Conservation (phyloP, 2,329 filamentous ascomycete species). For the Epichloe elymi region DNA sequence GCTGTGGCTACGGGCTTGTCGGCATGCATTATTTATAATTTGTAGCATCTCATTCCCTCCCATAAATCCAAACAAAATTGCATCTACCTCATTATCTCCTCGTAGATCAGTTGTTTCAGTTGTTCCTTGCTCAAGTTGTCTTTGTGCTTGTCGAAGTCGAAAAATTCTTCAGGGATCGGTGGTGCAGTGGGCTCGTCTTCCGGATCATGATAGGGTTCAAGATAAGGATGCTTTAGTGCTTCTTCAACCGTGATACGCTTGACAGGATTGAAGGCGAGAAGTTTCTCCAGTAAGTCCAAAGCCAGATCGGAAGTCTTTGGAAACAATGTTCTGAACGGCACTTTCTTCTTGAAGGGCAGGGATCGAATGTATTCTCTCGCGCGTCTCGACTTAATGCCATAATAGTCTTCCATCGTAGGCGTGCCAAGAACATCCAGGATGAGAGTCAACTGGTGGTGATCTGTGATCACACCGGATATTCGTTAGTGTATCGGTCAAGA, state of each 20-base stretch:
- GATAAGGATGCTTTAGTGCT: conserved; percentile 90
- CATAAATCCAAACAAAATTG: neutral
- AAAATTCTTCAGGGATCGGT: conserved; percentile 96
- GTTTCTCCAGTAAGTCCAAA: conserved; percentile 84
- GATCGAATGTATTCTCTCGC: conserved; percentile 97
- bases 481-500: neutral
- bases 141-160: conserved; percentile 99
- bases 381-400: conserved; percentile 96
- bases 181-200: conserved; percentile 96
- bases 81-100: conserved; percentile 70
- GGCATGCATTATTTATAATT: neutral
- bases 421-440: conserved; percentile 96
- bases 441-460: conserved; percentile 94
- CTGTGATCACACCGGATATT: conserved; percentile 29
- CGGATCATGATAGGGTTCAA: conserved; percentile 97
- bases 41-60: neutral
- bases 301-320: conserved; percentile 98
- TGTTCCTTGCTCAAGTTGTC: conserved; percentile 97
- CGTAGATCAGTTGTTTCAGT: conserved; percentile 91
- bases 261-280: conserved; percentile 93
- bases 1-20: neutral
- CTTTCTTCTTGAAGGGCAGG: conserved; percentile 99
- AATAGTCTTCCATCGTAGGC: conserved; percentile 99
- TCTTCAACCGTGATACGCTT: conserved; percentile 98
- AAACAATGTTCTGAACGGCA: conserved; percentile 92